Evolutionary conservation across 257 asterid genomes (phyloP).

Genomic region (Knoxia roxburghii): DNA sequence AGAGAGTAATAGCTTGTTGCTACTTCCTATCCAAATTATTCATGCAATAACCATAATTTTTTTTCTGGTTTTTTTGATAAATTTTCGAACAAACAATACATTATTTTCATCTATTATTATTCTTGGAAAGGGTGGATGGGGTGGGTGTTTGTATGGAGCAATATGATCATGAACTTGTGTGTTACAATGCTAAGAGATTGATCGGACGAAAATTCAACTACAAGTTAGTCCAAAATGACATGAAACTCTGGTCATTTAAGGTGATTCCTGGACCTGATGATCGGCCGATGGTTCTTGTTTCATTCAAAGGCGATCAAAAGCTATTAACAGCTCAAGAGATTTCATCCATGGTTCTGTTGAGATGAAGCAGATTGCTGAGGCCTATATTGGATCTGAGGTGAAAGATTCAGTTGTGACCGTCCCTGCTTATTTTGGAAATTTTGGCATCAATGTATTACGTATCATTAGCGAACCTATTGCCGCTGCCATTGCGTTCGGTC

Average conservation of each 20-base stretch:
- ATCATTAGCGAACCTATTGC: neutral
- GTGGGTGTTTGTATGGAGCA: no score
- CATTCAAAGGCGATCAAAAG: neutral
- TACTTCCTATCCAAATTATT: no score
- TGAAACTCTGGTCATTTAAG: neutral
- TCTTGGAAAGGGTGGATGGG: no score
- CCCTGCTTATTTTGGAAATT: neutral
- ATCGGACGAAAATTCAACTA: neutral
- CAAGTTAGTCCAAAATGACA: neutral
- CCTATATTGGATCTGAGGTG: neutral
- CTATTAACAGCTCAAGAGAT: neutral
- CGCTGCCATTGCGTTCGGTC: constrained; percentile 1
- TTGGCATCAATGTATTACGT: neutral
- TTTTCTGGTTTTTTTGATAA: no score
- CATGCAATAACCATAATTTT: no score
- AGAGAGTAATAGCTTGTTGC: no score
- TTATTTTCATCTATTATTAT: neutral
- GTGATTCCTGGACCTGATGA: neutral
- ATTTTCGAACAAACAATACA: no score
- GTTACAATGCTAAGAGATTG: neutral
- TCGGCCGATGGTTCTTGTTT: neutral
- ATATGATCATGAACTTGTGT: neutral
- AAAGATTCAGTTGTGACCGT: neutral
- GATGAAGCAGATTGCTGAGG: constrained; percentile 5
- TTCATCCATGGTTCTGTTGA: neutral